Evolutionary conservation across 176 grass and related monocot genomes (phyloP).

Genomic region (Guadua angustifolia): DNA sequence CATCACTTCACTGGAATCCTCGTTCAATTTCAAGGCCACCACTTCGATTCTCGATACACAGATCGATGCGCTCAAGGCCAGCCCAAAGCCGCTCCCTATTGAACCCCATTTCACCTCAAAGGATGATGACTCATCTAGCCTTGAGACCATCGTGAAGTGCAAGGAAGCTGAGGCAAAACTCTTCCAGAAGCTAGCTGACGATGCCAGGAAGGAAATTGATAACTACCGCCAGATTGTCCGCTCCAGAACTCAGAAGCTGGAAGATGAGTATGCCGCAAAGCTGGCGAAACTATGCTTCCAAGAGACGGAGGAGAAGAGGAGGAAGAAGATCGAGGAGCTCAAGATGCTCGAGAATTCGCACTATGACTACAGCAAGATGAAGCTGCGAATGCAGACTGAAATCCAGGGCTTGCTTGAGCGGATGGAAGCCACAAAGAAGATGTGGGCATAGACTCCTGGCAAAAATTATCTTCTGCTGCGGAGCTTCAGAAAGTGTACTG

Average conservation of each 20-base stretch:
- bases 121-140: conserved; percentile 78
- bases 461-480: not conserved
- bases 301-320: conserved; percentile 78
- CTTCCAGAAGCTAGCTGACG: conserved; percentile 88
- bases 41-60: conserved; percentile 62
- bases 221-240: conserved; percentile 73
- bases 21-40: conserved; percentile 71
- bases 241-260: conserved; percentile 72
- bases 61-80: conserved; percentile 62
- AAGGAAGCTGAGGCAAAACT: conserved; percentile 99
- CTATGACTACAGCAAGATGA: conserved; percentile 97
- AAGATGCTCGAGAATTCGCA: conserved; percentile 85
- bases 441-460: conserved; percentile 69
- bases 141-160: conserved; percentile 98
- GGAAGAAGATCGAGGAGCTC: conserved; percentile 94
- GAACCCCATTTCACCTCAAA: conserved; percentile 71
- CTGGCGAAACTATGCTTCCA: conserved; percentile 70
- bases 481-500: conserved; percentile 30
- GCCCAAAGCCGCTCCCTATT: conserved; percentile 62
- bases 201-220: conserved; percentile 80
- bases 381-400: conserved; percentile 95
- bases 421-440: conserved; percentile 99
- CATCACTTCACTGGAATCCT: conserved; percentile 60
- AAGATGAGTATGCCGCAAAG: conserved; percentile 76
- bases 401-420: conserved; percentile 94